Base-by-base conservation (phyloP, 2,329 filamentous ascomycete genomes). In the Epichloe hybrida region DNA sequence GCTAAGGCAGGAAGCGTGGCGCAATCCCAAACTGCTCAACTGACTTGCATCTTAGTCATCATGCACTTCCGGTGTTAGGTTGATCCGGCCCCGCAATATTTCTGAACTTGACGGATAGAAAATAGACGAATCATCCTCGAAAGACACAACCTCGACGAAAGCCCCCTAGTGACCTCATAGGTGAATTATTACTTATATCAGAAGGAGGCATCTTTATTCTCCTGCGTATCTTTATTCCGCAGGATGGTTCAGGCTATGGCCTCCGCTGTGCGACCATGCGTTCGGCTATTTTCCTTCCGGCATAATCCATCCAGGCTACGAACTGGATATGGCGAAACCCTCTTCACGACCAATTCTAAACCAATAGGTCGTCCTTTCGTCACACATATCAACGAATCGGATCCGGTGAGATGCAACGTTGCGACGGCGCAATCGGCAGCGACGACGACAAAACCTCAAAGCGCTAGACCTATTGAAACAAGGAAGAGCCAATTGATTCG, bases 401-500 rank as follows among this genome's bases (percentile, higher is more conserved):
- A 49, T 53, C 20, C 64, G 58, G 36, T 60, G 73, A 27, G 73
- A 73, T 1, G 69, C 52, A 68, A 76, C 57, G 74, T 75, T 55
- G 66, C 73, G 2, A 83, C 77, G 70, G 79, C 81, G 0, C 11
- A 8, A 4, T 9, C 27, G 27, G 27, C 27, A 31, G 8, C 27
- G 27, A 39, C 35, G 17, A 48, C 31, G 4, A 84, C 81, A 1
- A 89, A 96, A 67, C 91, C 90, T 3, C 88, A 88, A 4, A 95
- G 87, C 50, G 85, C 94, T 65, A 87, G 91, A 64, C 85, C 83
- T 20, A 80, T 90, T 45, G 86, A 95, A 64, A 84, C 84, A 61
- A 85, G 91, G 65, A 95, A 97, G 71, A 84, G 89, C 15, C 93
- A 98, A 69, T 76, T 97, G 53, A 75, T 82, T 52, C 82, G 90